Percentiles rank a stretch among this genome's conserved stretches.
Evolutionary conservation across 768 basidiomycete genomes (phyloP).

Genomic region (Coprinellus aureogranulatus): DNA sequence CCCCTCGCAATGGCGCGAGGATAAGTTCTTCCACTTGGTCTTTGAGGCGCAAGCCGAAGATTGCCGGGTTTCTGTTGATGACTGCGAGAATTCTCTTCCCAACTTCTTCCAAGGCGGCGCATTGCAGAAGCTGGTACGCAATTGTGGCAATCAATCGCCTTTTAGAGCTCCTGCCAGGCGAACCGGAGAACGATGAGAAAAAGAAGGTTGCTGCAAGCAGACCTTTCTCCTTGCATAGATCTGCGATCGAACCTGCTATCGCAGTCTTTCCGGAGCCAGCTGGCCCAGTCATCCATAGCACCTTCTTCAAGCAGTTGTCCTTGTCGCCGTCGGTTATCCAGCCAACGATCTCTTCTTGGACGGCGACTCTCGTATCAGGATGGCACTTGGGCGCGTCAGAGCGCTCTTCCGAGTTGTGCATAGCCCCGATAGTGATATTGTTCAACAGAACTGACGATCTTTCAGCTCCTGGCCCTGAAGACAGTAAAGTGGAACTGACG

Average conservation of each 20-base stretch:
- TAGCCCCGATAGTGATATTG: not conserved
- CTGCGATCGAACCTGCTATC: conserved; percentile 9
- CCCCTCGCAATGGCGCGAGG: not conserved
- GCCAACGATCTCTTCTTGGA: conserved; percentile 3
- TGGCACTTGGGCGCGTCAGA: not conserved
- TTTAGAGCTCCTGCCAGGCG: not conserved
- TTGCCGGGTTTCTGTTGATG: not conserved
- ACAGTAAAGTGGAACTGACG: too few species aligned
- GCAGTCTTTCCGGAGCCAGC: conserved; percentile 11
- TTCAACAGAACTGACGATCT: conserved; percentile 1
- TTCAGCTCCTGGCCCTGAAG: too few species aligned
- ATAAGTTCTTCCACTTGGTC: not conserved
- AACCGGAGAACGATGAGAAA: conserved; percentile 6
- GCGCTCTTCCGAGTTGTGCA: not conserved
- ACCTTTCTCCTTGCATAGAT: not conserved
- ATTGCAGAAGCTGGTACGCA: conserved; percentile 1
- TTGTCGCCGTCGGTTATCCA: not conserved
- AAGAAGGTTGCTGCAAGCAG: conserved; percentile 11
- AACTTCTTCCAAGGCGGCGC: not conserved
- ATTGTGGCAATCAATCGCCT: not conserved
- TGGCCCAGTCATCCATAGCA: conserved; percentile 9
- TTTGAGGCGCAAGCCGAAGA: not conserved
- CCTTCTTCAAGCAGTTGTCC: not conserved
- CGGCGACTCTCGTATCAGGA: not conserved
- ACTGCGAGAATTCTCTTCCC: not conserved